Conservation (phyloP, 352 stramenopile genomes). For the Globisporangium nunn region DNA sequence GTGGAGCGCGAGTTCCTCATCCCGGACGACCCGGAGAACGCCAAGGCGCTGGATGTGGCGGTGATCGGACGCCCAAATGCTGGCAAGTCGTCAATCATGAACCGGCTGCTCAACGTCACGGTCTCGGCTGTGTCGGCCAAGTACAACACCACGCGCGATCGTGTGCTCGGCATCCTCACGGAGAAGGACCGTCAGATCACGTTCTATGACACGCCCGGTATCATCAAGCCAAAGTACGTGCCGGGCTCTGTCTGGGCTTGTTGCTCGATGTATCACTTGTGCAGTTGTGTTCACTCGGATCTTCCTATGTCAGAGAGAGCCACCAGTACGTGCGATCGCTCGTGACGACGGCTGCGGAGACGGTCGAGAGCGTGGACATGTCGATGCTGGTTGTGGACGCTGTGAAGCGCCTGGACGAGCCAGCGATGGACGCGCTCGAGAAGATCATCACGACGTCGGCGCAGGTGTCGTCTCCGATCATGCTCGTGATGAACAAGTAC, state of each 20-base stretch:
- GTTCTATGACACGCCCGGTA: slow-evolving; percentile 83
- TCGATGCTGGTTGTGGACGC: slow-evolving; percentile 82
- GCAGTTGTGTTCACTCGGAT: not conserved
- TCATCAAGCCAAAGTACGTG: slow-evolving; percentile 78
- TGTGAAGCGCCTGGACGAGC: slow-evolving; percentile 75
- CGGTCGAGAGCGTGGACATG: slow-evolving; percentile 75
- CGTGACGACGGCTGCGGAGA: slow-evolving; percentile 71
- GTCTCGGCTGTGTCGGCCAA: slow-evolving; percentile 83
- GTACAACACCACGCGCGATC: slow-evolving; percentile 85
- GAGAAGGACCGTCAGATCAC: slow-evolving; percentile 66
- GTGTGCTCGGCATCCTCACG: slow-evolving; percentile 72
- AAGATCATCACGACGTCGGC: slow-evolving; percentile 78
- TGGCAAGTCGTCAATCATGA: slow-evolving; percentile 85
- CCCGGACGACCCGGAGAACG: slow-evolving; percentile 58
- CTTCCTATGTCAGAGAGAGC: slow-evolving; percentile 30
- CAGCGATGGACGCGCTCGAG: slow-evolving; percentile 65
- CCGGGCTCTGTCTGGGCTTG: not conserved
- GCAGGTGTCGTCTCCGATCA: slow-evolving; percentile 64
- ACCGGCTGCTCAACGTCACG: slow-evolving; percentile 67
- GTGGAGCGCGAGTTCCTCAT: slow-evolving; percentile 67
- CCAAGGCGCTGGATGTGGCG: slow-evolving; percentile 64
- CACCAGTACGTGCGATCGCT: slow-evolving; percentile 79
- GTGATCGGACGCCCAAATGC: slow-evolving; percentile 85
- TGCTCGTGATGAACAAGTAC: slow-evolving; percentile 87
- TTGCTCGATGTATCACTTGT: not conserved